Conservation (phyloP, 2,329 filamentous ascomycete genomes). For the Aspergillus novoparasiticus region DNA sequence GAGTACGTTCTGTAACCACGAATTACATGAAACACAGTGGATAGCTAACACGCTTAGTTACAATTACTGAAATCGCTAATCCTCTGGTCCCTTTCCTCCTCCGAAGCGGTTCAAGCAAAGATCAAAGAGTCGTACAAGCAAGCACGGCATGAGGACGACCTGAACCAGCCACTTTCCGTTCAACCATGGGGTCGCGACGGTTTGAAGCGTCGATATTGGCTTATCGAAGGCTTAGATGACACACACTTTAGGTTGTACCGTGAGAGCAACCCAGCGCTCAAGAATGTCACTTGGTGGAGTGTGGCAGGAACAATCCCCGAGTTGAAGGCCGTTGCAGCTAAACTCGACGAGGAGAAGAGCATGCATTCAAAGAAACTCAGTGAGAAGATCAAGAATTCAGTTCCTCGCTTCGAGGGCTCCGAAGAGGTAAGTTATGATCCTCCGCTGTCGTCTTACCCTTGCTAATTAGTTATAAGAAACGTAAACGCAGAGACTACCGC, state of each 20-base stretch:
- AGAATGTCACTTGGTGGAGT: constrained; percentile 85
- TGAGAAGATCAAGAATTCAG: constrained; percentile 74
- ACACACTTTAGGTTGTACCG: constrained; percentile 92
- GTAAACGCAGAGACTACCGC: constrained; percentile 88
- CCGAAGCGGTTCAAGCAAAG: constrained; percentile 76
- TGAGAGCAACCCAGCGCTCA: constrained; percentile 80
- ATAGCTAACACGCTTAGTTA: constrained; percentile 58
- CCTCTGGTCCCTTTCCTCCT: constrained; percentile 86
- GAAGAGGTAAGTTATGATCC: constrained; percentile 68
- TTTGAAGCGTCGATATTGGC: constrained; percentile 88
- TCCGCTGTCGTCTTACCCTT: constrained; percentile 1
- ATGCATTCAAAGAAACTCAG: constrained; percentile 78
- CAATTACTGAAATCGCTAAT: constrained; percentile 79
- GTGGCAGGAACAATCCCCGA: constrained; percentile 91
- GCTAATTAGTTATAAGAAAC: constrained; percentile 64
- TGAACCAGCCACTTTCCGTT: constrained; percentile 84
- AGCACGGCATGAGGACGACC: constrained; percentile 73
- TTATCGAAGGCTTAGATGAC: constrained; percentile 92
- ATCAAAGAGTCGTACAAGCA: constrained; percentile 90
- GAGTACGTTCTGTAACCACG: constrained; percentile 59
- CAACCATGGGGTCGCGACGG: constrained; percentile 90
- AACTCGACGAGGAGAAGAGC: constrained; percentile 76
- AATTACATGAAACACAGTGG: constrained; percentile 4
- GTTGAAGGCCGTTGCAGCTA: constrained; percentile 72
- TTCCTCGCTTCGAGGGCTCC: constrained; percentile 88